Base-by-base conservation (phyloP, 2,329 filamentous ascomycete species). In the Talaromyces sp. region DNA sequence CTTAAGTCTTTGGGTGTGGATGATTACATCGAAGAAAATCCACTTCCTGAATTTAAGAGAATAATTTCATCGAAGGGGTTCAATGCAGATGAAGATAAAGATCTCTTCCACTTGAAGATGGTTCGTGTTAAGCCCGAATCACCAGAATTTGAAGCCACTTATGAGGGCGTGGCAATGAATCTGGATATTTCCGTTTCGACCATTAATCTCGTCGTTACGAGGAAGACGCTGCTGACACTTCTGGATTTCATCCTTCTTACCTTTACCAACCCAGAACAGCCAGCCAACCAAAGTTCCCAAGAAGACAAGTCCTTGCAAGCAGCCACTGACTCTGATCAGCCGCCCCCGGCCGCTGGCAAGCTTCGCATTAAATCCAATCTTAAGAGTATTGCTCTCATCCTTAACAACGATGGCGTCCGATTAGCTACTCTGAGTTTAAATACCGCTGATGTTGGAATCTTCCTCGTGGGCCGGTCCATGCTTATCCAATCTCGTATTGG, bases 381-480 rank as follows among this genome's bases (percentile, higher is more conserved):
- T 57, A 95, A 96, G 76, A 92, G 89, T 76, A 96, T 99, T 58
- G 86, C 91, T 2, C 81, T 99, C 24, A 93, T 99, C 57, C 80
- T 99, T 50, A 99, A 99, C 70, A 97, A 99, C 60, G 95, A 99
- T 70, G 94, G 94, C 0, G 95, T 97, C 52, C 86, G 94, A 22
- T 81, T 99, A 24, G 94, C 94, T 24, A 99, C 94, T 0, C 75
- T 99, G 16, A 94, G 91, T 49, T 85, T 99, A 65, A 95, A 91
- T 61, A 93, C 94, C 54, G 94, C 92, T 2, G 90, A 97, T 68
- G 88, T 97, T 30, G 90, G 90, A 1, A 87, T 99, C 6, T 96
- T 96, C 75, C 78, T 99, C 4, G 85, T 89, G 46, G 91, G 89
- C 36, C 90, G 86, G 62, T 88, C 90, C 0, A 94, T 99, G 89